Conservation (phyloP, 345 rosid genomes). For the Hibiscus mutabilis region DNA sequence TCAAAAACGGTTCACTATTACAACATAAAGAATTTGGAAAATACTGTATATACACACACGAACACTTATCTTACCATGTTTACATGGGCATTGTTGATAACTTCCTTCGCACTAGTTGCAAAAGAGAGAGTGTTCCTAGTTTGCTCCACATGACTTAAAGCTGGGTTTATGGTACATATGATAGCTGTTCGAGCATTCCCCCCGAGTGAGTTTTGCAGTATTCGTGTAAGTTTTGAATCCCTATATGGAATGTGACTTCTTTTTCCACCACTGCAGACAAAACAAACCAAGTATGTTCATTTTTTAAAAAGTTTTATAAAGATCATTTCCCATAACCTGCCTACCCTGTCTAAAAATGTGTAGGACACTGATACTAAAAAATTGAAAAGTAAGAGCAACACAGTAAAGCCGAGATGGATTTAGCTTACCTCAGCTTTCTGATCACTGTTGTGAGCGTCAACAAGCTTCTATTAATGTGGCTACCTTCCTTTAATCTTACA, state of each 20-base stretch:
- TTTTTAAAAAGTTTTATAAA: background rate
- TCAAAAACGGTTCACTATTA: background rate
- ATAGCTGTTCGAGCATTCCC: constrained; percentile 97
- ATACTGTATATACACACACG: background rate
- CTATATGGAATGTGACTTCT: constrained; percentile 80
- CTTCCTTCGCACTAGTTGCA: constrained; percentile 94
- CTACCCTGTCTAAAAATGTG: background rate
- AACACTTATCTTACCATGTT: constrained; percentile 56
- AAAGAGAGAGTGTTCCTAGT: constrained; percentile 80
- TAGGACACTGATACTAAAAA: background rate
- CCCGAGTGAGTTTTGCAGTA: constrained; percentile 93
- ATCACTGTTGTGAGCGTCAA: constrained; percentile 89
- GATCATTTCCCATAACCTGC: background rate
- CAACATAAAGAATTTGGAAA: background rate
- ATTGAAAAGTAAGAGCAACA: background rate
- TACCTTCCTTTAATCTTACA: constrained; percentile 80
- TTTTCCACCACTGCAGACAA: constrained; percentile 65
- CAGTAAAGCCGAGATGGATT: background rate
- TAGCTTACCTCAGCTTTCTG: constrained; percentile 85
- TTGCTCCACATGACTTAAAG: constrained; percentile 86
- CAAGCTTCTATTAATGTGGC: constrained; percentile 91
- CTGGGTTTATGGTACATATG: constrained; percentile 93
- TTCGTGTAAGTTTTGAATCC: constrained; percentile 93
- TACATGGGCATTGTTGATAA: constrained; percentile 78
- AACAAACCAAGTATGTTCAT: constrained; percentile 8